Conservation (phyloP, 2,329 filamentous ascomycete species). For the Tolypocladium album region DNA sequence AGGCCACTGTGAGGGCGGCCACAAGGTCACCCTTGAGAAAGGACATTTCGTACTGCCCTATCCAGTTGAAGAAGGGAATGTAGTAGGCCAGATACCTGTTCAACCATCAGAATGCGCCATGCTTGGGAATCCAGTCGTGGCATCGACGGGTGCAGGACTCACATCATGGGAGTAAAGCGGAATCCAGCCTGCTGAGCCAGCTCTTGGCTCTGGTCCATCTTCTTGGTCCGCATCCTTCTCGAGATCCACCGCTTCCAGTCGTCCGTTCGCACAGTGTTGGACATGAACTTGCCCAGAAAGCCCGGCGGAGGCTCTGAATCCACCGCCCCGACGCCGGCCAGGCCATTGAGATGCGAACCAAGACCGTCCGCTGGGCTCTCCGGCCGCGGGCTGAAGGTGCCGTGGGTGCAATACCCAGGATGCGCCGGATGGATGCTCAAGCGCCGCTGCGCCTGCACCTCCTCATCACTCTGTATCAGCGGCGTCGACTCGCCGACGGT, state of each 20-base stretch:
- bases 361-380: constrained; percentile 32
- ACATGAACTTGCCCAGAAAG: constrained; percentile 27
- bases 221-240: constrained; percentile 46
- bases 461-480: constrained; percentile 24
- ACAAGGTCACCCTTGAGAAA: constrained; percentile 81
- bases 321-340: constrained; percentile 21
- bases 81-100: constrained; percentile 84
- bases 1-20: constrained; percentile 90
- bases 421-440: constrained; percentile 23
- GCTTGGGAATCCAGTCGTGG: not conserved
- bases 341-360: constrained; percentile 10
- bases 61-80: constrained; percentile 83
- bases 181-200: constrained; percentile 65
- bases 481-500: constrained; percentile 38
- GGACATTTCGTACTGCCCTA: constrained; percentile 71
- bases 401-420: constrained; percentile 53
- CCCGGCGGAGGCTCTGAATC: constrained; percentile 21
- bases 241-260: constrained; percentile 41
- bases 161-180: constrained; percentile 65
- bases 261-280: constrained; percentile 25
- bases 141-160: constrained; percentile 16
- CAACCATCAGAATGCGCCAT: not conserved
- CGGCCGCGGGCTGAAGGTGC: constrained; percentile 64
- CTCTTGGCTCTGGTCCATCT: constrained; percentile 61
- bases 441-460: constrained; percentile 2